Percentiles rank a stretch among this genome's conserved stretches.
phyloP scores from a whole-genome alignment of 495 filamentous ascomycete species.

The Hyphodiscus hymeniophilus region DNA sequence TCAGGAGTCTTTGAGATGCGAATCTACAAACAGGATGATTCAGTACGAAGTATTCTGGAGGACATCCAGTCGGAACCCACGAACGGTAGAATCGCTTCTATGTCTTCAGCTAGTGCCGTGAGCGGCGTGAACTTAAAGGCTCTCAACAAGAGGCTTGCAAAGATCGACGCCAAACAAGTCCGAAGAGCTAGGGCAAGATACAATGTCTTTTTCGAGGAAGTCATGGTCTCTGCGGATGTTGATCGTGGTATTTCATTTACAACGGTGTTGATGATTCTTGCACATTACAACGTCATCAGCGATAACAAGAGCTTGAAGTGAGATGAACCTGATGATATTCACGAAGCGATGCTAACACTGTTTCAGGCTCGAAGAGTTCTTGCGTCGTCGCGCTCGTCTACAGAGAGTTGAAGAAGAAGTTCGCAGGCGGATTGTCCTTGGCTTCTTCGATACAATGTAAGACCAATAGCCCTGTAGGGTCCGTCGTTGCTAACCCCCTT shows the following conservation, averaged over 20 bases:
- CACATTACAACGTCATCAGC: conserved; percentile 97
- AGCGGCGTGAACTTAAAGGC: conserved; percentile 71
- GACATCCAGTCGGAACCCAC: conserved; percentile 57
- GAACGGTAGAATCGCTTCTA: conserved; percentile 45
- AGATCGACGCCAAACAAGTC: conserved; percentile 69
- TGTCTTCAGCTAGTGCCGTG: conserved; percentile 33
- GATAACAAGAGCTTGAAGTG: conserved; percentile 91
- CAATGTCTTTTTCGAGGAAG: conserved; percentile 92
- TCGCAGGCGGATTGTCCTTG: conserved; percentile 75
- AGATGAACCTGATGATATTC: conserved; percentile 9
- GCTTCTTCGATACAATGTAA: conserved; percentile 92
- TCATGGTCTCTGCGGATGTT: conserved; percentile 85
- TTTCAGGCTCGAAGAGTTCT: conserved; percentile 77
- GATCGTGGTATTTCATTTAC: conserved; percentile 88
- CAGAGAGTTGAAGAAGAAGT: conserved; percentile 97
- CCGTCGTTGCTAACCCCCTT: conserved; percentile 6
- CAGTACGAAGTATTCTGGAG: conserved; percentile 73
- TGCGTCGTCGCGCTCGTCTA: conserved; percentile 80
- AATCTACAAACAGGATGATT: conserved; percentile 88
- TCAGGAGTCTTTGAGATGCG: conserved; percentile 95
- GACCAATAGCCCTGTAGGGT: neutral
- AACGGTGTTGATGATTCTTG: conserved; percentile 89
- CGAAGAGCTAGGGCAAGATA: conserved; percentile 64
- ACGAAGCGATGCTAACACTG: conserved; percentile 11
- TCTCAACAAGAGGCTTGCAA: conserved; percentile 63